phyloP scores from a whole-genome alignment of 306 rosid genomes.

The Citrullus mucosospermus region DNA sequence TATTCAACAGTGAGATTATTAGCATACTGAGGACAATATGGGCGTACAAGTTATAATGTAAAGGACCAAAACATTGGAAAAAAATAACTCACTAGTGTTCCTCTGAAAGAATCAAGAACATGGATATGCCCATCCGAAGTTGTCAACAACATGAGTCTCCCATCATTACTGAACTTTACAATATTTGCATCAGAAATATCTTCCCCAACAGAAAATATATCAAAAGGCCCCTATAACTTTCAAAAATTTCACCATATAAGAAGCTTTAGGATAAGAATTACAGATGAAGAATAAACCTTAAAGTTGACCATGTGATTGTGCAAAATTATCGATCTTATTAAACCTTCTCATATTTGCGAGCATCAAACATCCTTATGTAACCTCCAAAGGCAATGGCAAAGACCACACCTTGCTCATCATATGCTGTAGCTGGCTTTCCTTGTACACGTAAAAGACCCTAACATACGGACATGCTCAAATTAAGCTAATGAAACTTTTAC shows the following conservation, averaged over 20 bases:
- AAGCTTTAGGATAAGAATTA: slow-evolving; percentile 1
- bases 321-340: background rate
- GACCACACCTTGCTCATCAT: slow-evolving; percentile 88
- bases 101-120: slow-evolving; percentile 86
- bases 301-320: background rate
- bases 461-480: background rate
- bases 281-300: background rate
- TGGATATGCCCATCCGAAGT: slow-evolving; percentile 82
- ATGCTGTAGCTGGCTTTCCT: slow-evolving; percentile 92
- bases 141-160: slow-evolving; percentile 79
- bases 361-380: slow-evolving; percentile 76
- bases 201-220: slow-evolving; percentile 81
- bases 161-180: slow-evolving; percentile 89
- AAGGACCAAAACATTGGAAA: background rate
- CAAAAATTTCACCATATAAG: slow-evolving; percentile 18
- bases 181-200: slow-evolving; percentile 89
- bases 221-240: slow-evolving; percentile 70
- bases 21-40: slow-evolving; percentile 4
- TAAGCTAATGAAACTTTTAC: background rate
- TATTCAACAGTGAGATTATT: slow-evolving; percentile 13
- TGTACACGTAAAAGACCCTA: slow-evolving; percentile 87
- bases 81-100: slow-evolving; percentile 61
- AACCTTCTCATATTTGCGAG: slow-evolving; percentile 86
- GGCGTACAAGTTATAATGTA: slow-evolving; percentile 7
- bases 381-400: slow-evolving; percentile 94